phyloP scores from a whole-genome alignment of 176 grass and related monocot species.

The Guadua angustifolia region DNA sequence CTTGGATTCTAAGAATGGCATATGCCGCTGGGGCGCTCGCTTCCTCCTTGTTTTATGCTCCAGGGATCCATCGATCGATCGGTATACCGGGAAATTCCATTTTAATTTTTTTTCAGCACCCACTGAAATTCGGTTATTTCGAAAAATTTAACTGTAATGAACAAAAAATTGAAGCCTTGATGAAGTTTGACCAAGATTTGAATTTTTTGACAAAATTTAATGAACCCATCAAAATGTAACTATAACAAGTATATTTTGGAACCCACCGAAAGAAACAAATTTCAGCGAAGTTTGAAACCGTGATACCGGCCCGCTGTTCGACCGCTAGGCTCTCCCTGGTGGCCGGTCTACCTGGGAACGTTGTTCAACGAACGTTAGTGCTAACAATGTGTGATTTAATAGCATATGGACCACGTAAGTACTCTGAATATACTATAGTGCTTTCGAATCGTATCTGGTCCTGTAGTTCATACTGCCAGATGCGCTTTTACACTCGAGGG shows the following conservation, averaged over 20 bases:
- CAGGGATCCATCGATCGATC: slow-evolving; percentile 22
- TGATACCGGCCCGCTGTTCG: neutral
- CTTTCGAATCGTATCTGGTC: neutral
- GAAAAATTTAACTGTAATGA: too few relatives aligned
- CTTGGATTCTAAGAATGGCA: slow-evolving; percentile 55
- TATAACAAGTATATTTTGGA: too few relatives aligned
- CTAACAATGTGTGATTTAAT: slow-evolving; percentile 22
- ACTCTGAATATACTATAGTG: neutral
- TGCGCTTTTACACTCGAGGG: slow-evolving; percentile 42
- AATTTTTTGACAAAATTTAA: too few relatives aligned
- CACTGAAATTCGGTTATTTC: too few relatives aligned
- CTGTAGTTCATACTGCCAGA: neutral
- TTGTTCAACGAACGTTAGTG: slow-evolving; percentile 29
- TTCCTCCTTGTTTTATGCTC: slow-evolving; percentile 46
- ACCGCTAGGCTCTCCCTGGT: neutral
- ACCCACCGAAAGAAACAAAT: too few relatives aligned
- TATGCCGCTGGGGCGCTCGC: slow-evolving; percentile 38
- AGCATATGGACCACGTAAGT: neutral
- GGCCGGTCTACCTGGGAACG: slow-evolving; percentile 6
- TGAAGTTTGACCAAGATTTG: too few relatives aligned
- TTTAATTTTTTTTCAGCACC: too few relatives aligned
- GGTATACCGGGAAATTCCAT: neutral
- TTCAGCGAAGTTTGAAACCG: too few relatives aligned
- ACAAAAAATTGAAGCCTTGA: too few relatives aligned
- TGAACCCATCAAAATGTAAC: too few relatives aligned